phyloP scores from a whole-genome alignment of 176 grass and related monocot genomes.

The Hyparrhenia diplandra region DNA sequence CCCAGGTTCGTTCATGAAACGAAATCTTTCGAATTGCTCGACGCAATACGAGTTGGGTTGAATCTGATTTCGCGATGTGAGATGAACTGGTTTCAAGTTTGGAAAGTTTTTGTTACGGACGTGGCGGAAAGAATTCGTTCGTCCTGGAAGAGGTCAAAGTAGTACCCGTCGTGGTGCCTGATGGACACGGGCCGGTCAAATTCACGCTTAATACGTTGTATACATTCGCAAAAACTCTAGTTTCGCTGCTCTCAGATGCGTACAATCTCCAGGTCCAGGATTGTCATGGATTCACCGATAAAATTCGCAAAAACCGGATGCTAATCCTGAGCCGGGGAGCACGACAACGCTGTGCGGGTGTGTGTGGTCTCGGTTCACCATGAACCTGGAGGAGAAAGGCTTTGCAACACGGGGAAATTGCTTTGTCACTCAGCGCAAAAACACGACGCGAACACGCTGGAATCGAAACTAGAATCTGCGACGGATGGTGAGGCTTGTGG shows the following conservation, averaged over 20 bases:
- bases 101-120: neutral
- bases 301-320: neutral
- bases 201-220: neutral
- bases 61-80: neutral
- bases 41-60: accelerated
- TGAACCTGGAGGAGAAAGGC: neutral
- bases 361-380: constrained; percentile 39
- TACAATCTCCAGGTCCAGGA: neutral
- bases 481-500: neutral
- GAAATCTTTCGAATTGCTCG: no score
- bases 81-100: neutral
- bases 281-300: neutral
- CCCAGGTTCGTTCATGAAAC: neutral
- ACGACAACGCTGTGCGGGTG: neutral
- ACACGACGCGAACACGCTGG: neutral
- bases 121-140: no score
- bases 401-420: neutral
- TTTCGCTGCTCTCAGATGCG: neutral
- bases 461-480: neutral
- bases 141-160: constrained; percentile 33
- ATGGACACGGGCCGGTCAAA: neutral
- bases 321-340: neutral
- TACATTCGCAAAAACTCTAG: neutral
- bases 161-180: neutral
- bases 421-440: neutral